phyloP scores from a whole-genome alignment of 495 filamentous ascomycete genomes.

The Aspergillus biplanus region DNA sequence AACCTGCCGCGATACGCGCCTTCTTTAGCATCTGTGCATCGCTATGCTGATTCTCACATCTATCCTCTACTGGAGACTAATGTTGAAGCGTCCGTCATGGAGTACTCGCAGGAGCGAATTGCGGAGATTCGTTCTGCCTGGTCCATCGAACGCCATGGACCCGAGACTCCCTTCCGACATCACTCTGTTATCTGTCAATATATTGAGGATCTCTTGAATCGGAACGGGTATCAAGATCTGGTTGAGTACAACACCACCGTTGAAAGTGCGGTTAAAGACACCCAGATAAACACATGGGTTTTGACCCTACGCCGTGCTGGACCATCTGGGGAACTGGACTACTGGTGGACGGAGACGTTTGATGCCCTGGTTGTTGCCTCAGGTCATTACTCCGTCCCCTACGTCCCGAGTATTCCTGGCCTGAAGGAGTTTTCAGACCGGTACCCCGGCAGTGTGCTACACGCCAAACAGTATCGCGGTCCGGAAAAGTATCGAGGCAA shows the following conservation, averaged over 20 bases:
- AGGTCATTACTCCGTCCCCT: conserved; percentile 77
- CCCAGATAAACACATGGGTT: conserved; percentile 34
- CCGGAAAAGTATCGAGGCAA: conserved; percentile 43
- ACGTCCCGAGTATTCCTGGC: conserved; percentile 63
- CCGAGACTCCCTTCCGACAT: conserved; percentile 44
- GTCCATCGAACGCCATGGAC: conserved; percentile 41
- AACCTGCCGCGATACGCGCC: conserved; percentile 51
- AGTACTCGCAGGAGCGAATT: conserved; percentile 44
- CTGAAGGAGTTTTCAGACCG: conserved; percentile 38
- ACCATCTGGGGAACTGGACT: conserved; percentile 30
- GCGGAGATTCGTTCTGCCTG: conserved; percentile 37
- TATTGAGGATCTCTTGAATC: conserved; percentile 42
- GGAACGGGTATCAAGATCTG: conserved; percentile 38
- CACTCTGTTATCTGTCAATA: conserved; percentile 43
- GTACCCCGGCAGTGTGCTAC: conserved; percentile 41
- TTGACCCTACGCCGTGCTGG: conserved; percentile 41
- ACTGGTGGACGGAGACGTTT: conserved; percentile 50
- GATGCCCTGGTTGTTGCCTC: conserved; percentile 82
- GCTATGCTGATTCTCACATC: conserved; percentile 51
- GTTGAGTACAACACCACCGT: conserved; percentile 49
- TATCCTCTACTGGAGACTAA: conserved; percentile 47
- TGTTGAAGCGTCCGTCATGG: conserved; percentile 44
- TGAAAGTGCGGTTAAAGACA: conserved; percentile 41
- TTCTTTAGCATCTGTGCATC: conserved; percentile 40
- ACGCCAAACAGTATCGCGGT: conserved; percentile 47